A percentile compares a stretch with the other conserved stretches of the same genome.
Conservation (phyloP, 2,329 filamentous ascomycete genomes). For the Pestalotiopsis sp. region DNA sequence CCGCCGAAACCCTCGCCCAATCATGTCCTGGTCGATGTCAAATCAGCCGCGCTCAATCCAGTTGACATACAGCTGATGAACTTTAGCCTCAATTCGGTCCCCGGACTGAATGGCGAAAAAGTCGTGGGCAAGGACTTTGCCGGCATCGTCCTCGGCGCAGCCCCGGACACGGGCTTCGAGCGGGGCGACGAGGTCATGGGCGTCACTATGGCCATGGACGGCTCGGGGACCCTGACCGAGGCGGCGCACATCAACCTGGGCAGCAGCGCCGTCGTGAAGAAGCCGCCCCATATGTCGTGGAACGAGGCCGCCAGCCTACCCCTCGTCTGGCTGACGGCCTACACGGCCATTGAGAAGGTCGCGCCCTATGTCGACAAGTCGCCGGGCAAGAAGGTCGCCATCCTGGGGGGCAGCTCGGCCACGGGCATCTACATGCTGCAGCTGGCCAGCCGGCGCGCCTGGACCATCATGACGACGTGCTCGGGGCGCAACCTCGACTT, state of each 20-base stretch:
- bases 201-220: conserved; percentile 11
- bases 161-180: conserved; percentile 10
- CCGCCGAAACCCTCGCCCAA: conserved; percentile 5
- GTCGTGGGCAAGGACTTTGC: conserved; percentile 17
- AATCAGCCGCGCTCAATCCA: conserved; percentile 19
- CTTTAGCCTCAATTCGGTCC: conserved; percentile 10
- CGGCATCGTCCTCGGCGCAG: conserved; percentile 17
- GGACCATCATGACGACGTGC: conserved; percentile 19
- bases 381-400: conserved; percentile 9
- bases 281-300: conserved; percentile 17
- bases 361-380: not conserved
- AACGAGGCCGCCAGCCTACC: conserved; percentile 18
- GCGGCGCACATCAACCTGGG: conserved; percentile 12
- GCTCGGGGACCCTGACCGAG: conserved; percentile 15
- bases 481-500: conserved; percentile 19
- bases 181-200: conserved; percentile 18
- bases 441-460: conserved; percentile 19
- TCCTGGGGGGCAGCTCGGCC: conserved; percentile 20
- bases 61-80: conserved; percentile 21
- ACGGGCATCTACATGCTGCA: conserved; percentile 19
- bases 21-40: conserved; percentile 16
- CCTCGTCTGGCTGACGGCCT: conserved; percentile 20
- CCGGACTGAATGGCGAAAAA: conserved; percentile 11
- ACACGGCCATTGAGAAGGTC: conserved; percentile 15
- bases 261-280: conserved; percentile 14